A percentile compares a stretch with the other conserved stretches of the same genome.
Conservation (phyloP, 2,329 filamentous ascomycete species). For the Xylariaceae sp. region DNA sequence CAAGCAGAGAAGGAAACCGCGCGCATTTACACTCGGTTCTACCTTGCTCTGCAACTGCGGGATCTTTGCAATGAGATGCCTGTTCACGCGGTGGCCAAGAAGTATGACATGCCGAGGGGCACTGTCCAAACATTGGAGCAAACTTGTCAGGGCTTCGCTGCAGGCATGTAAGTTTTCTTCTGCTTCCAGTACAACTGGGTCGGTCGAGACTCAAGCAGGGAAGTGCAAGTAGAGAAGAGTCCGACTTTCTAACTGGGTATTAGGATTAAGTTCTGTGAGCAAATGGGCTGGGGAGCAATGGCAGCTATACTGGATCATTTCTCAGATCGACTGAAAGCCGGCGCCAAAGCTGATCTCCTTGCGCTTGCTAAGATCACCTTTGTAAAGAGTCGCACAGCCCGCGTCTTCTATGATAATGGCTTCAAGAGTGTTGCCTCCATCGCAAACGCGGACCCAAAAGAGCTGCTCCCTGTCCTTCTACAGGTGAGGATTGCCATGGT, state of each 20-base stretch:
- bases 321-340: constrained; percentile 67
- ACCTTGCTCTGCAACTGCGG: constrained; percentile 71
- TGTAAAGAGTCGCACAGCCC: constrained; percentile 71
- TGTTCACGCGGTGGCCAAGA: constrained; percentile 63
- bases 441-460: constrained; percentile 64
- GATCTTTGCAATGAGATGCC: constrained; percentile 75
- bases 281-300: constrained; percentile 72
- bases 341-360: constrained; percentile 66
- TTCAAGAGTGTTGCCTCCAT: constrained; percentile 64
- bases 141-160: constrained; percentile 73
- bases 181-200: too few relatives aligned
- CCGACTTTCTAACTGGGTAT: too few relatives aligned
- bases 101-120: constrained; percentile 67
- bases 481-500: constrained; percentile 47
- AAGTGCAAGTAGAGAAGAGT: too few relatives aligned
- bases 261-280: constrained; percentile 69
- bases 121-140: constrained; percentile 69
- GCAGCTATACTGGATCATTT: constrained; percentile 71
- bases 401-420: constrained; percentile 73
- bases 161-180: constrained; percentile 51
- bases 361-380: constrained; percentile 69
- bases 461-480: constrained; percentile 67
- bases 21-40: constrained; percentile 67
- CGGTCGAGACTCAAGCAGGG: too few relatives aligned
- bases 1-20: constrained; percentile 56